phyloP scores from a whole-genome alignment of 75 land plant genomes.

The Picea glauca region DNA sequence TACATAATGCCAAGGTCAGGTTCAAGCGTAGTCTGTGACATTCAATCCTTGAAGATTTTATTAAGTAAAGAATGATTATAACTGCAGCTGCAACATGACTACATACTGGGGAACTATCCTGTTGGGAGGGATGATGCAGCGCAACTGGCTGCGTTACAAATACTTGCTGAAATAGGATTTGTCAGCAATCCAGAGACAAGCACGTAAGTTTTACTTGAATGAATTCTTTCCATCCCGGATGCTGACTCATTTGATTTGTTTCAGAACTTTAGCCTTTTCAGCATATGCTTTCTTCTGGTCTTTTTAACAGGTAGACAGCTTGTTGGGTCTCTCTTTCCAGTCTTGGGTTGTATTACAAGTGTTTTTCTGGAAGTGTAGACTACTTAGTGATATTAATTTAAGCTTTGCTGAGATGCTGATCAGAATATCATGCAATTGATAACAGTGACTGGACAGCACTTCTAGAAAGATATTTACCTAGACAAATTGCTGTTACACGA shows the following conservation, averaged over 20 bases:
- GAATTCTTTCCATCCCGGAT: background rate
- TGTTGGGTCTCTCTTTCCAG: too few species aligned
- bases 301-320: too few species aligned
- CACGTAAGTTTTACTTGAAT: constrained; percentile 49
- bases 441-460: constrained; percentile 92
- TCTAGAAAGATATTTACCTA: constrained; percentile 45
- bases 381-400: background rate
- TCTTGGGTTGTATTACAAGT: too few species aligned
- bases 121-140: constrained; percentile 35
- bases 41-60: background rate
- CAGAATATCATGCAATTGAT: background rate
- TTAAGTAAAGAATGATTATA: background rate
- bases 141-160: constrained; percentile 36
- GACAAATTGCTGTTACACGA: constrained; percentile 19
- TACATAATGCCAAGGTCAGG: too few species aligned
- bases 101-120: constrained; percentile 33
- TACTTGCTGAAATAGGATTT: constrained; percentile 71
- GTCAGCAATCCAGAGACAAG: constrained; percentile 63
- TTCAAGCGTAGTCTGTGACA: background rate
- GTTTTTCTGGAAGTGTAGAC: background rate
- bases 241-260: background rate
- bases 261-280: background rate
- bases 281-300: too few species aligned
- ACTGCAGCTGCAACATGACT: constrained; percentile 26
- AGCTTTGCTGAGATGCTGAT: background rate